phyloP scores from a whole-genome alignment of 306 rosid genomes.

The Cicer yamashitae region DNA sequence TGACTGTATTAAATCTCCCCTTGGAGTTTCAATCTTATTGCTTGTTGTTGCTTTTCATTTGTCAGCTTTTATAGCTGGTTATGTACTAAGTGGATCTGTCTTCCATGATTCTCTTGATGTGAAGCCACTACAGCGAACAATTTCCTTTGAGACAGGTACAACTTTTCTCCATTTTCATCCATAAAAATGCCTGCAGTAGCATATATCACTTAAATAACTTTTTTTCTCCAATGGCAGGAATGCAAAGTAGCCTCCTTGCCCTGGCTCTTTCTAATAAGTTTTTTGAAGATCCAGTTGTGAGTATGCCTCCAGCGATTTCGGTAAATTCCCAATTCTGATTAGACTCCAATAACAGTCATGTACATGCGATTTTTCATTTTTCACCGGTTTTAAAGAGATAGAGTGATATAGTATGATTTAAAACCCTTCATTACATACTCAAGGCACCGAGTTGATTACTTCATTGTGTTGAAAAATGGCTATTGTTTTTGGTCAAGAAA shows the following conservation, averaged over 20 bases:
- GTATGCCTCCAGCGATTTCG: constrained; percentile 94
- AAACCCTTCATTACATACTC: constrained; percentile 33
- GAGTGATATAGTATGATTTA: neutral
- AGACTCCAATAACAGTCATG: constrained; percentile 22
- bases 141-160: constrained; percentile 90
- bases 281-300: constrained; percentile 79
- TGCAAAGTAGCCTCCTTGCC: constrained; percentile 99
- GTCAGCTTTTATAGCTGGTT: constrained; percentile 78
- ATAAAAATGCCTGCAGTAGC: constrained; percentile 22
- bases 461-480: constrained; percentile 13
- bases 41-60: constrained; percentile 77
- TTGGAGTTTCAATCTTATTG: constrained; percentile 69
- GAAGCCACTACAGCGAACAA: constrained; percentile 83
- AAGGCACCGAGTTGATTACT: constrained; percentile 15
- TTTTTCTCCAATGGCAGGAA: constrained; percentile 62
- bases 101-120: constrained; percentile 65
- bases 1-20: constrained; percentile 76
- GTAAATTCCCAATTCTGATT: constrained; percentile 57
- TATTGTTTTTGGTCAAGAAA: constrained; percentile 13
- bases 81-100: constrained; percentile 66
- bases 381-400: neutral
- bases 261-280: constrained; percentile 93
- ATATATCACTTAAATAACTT: constrained; percentile 12
- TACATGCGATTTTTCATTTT: constrained; percentile 16
- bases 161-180: constrained; percentile 26